These are phyloP conservation scores for Phylloboletellus chloephorus DNA, from an alignment of 1,284 basidiomycete genomes.

Conservation along the genomic window DNA sequence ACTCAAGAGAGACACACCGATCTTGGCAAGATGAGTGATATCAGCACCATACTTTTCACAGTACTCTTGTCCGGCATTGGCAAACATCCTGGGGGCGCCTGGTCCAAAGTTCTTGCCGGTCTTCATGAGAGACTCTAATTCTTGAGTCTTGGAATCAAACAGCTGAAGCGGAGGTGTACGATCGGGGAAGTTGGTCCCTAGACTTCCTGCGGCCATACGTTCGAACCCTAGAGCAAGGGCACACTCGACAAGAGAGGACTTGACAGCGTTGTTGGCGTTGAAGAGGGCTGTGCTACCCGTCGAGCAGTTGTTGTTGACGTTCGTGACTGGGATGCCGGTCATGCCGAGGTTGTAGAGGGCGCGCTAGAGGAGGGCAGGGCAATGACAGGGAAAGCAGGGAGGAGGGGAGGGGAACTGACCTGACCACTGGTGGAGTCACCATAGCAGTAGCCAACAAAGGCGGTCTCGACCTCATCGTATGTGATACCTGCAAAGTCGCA, in stretches of 20 bases:
- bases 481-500: slow-evolving; percentile 53
- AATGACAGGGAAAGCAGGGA: not conserved
- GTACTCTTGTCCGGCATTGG: slow-evolving; percentile 76
- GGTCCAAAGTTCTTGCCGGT: slow-evolving; percentile 66
- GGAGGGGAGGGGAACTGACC: slow-evolving; percentile 32
- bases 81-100: slow-evolving; percentile 68
- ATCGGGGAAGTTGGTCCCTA: slow-evolving; percentile 69
- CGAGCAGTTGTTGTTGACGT: slow-evolving; percentile 84
- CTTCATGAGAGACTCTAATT: slow-evolving; percentile 49
- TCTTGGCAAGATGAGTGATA: slow-evolving; percentile 68
- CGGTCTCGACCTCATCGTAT: slow-evolving; percentile 73
- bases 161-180: slow-evolving; percentile 54
- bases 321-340: slow-evolving; percentile 81
- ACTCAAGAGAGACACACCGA: slow-evolving; percentile 43
- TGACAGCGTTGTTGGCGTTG: slow-evolving; percentile 64
- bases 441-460: slow-evolving; percentile 76
- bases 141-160: slow-evolving; percentile 40
- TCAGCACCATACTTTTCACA: slow-evolving; percentile 70
- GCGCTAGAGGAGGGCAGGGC: slow-evolving; percentile 7
- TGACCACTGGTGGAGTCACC: slow-evolving; percentile 82
- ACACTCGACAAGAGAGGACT: slow-evolving; percentile 69
- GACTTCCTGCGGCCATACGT: slow-evolving; percentile 77
- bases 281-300: slow-evolving; percentile 74
- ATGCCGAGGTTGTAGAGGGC: slow-evolving; percentile 83
- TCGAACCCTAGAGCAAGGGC: slow-evolving; percentile 84